A percentile compares a stretch with the other conserved stretches of the same genome.
Conservation (phyloP, 2,329 filamentous ascomycete species). For the Botryotinia narcissicola region DNA sequence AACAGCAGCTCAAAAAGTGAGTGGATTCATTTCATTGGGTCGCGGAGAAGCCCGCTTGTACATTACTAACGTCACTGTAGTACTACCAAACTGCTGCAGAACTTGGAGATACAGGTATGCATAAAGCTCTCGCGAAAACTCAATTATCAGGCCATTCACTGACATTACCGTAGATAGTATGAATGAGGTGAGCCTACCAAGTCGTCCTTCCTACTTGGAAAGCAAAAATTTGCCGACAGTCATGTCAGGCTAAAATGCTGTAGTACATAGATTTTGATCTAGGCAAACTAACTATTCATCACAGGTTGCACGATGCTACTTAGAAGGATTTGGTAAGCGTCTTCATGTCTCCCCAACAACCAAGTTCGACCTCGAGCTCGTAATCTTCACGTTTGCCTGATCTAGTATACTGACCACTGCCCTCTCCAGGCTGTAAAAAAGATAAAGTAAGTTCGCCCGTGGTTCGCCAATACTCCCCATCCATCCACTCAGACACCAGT, state of each 20-base stretch:
- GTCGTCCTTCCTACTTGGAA: background rate
- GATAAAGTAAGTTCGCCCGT: slow-evolving; percentile 75
- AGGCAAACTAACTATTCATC: slow-evolving; percentile 14
- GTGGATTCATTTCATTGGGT: slow-evolving; percentile 36
- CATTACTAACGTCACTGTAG: slow-evolving; percentile 47
- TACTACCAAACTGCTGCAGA: slow-evolving; percentile 99
- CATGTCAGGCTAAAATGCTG: background rate
- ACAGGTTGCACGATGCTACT: slow-evolving; percentile 76
- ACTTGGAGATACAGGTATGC: slow-evolving; percentile 76
- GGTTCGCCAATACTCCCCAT: slow-evolving; percentile 2
- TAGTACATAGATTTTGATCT: slow-evolving; percentile 20
- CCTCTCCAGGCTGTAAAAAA: slow-evolving; percentile 66
- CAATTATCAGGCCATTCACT: slow-evolving; percentile 25
- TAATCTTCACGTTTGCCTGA: slow-evolving; percentile 16
- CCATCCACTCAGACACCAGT: slow-evolving; percentile 20
- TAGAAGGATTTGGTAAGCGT: slow-evolving; percentile 77
- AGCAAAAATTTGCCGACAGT: slow-evolving; percentile 7
- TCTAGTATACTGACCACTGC: slow-evolving; percentile 16
- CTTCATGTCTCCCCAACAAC: background rate
- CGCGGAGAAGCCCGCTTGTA: slow-evolving; percentile 28
- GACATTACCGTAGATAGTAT: slow-evolving; percentile 69
- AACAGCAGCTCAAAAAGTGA: slow-evolving; percentile 72
- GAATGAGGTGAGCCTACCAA: slow-evolving; percentile 66
- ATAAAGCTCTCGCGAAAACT: slow-evolving; percentile 24
- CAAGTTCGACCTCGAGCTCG: slow-evolving; percentile 5